phyloP scores from a whole-genome alignment of 192 early-diverging fungal genomes.

The Mortierella claussenii region DNA sequence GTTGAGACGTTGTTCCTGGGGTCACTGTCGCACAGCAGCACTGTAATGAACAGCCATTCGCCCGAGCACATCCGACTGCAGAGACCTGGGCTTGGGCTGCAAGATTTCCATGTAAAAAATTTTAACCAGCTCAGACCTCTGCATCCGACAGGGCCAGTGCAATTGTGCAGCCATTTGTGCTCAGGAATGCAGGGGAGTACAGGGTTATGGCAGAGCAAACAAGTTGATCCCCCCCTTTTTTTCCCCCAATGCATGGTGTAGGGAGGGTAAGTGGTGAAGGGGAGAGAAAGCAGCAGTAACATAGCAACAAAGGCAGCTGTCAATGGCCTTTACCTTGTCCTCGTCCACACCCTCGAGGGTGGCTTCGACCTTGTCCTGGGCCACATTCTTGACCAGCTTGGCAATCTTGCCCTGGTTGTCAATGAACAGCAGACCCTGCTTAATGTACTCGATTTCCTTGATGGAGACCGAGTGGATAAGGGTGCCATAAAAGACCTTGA shows the following conservation, averaged over 20 bases:
- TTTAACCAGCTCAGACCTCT: neutral
- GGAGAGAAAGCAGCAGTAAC: too few relatives aligned
- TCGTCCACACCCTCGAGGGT: constrained; percentile 26
- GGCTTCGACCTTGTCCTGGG: constrained; percentile 46
- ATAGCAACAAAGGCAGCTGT: too few relatives aligned
- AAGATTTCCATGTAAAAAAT: neutral
- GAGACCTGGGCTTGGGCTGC: neutral
- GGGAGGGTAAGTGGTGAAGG: neutral
- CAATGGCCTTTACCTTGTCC: constrained; percentile 36
- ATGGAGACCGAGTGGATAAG: constrained; percentile 74
- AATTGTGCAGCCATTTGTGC: neutral
- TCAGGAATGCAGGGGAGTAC: neutral
- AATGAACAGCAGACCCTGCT: constrained; percentile 74
- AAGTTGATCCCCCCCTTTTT: too few relatives aligned
- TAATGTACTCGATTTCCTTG: constrained; percentile 72
- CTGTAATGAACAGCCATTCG: neutral
- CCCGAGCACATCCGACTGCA: constrained; percentile 18
- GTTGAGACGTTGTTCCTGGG: constrained; percentile 25
- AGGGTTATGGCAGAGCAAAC: neutral
- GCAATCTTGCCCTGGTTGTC: constrained; percentile 74
- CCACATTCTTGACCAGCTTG: constrained; percentile 62
- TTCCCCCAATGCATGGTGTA: too few relatives aligned
- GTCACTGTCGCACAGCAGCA: neutral
- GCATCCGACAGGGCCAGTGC: neutral
- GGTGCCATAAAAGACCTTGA: constrained; percentile 68